phyloP scores from a whole-genome alignment of 345 rosid genomes.

The Arabidopsis suecica region DNA sequence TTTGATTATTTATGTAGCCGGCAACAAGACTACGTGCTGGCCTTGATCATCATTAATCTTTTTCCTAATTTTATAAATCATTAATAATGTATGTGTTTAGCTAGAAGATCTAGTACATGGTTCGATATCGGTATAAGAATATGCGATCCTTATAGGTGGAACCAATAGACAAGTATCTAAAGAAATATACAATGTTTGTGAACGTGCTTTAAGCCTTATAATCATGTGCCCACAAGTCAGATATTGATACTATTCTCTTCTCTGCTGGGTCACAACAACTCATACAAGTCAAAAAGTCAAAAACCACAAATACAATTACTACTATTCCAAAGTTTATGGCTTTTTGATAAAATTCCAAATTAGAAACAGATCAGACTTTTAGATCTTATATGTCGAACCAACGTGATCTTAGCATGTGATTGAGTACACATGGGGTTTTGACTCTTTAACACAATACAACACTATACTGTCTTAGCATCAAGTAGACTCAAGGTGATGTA shows the following conservation, averaged over 20 bases:
- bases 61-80: neutral
- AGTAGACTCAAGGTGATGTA: neutral
- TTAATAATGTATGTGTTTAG: conserved; percentile 2
- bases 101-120: conserved; percentile 39
- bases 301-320: neutral
- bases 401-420: neutral
- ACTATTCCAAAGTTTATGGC: neutral
- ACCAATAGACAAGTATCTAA: conserved; percentile 30
- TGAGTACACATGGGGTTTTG: neutral
- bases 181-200: conserved; percentile 21
- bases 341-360: neutral
- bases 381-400: neutral
- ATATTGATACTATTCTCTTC: conserved; percentile 2
- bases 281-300: conserved; percentile 2
- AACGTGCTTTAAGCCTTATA: conserved; percentile 36
- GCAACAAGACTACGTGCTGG: conserved; percentile 42
- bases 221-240: conserved; percentile 44
- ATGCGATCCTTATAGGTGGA: conserved; percentile 27
- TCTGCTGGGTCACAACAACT: conserved; percentile 16
- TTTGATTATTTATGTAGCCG: conserved; percentile 37
- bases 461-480: conserved; percentile 15
- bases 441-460: conserved; percentile 1
- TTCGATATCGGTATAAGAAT: conserved; percentile 30
- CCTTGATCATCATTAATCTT: conserved; percentile 31
- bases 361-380: neutral